These are phyloP conservation scores for Rhododendron williamsianum DNA, from an alignment of 148 eudicot species.

Conservation along the genomic window DNA sequence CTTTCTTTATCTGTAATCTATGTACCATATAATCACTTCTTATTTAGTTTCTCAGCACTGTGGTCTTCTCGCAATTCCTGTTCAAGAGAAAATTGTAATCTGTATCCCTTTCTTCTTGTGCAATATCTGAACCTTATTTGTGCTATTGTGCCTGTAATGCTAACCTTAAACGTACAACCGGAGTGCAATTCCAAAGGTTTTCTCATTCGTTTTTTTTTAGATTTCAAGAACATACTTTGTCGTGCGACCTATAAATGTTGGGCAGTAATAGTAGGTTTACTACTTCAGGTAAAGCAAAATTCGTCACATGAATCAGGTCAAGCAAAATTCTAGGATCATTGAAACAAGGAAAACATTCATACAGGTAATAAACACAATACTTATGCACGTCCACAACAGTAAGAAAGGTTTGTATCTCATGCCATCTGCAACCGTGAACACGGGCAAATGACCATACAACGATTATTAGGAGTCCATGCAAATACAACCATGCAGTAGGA, in stretches of 20 bases:
- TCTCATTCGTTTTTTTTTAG: neutral
- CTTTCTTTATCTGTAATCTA: neutral
- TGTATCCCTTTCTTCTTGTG: neutral
- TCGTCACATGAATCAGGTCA: neutral
- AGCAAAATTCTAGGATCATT: neutral
- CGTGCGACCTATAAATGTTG: neutral
- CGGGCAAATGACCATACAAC: neutral
- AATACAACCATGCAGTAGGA: neutral
- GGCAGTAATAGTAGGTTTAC: neutral
- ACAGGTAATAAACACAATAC: neutral
- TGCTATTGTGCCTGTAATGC: neutral
- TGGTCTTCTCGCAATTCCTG: neutral
- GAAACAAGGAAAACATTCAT: neutral
- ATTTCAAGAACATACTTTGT: neutral
- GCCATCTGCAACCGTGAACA: neutral
- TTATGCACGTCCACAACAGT: neutral
- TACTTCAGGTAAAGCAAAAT: neutral
- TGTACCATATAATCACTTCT: constrained; percentile 7
- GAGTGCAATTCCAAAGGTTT: neutral
- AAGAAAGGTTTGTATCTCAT: neutral
- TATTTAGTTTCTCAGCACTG: neutral
- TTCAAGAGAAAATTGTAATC: neutral
- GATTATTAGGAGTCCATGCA: neutral
- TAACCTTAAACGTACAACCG: neutral
- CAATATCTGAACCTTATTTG: neutral